Evolutionary conservation across 2,329 filamentous ascomycete genomes (phyloP).

Genomic region (Ceratocystis diversiconidia): DNA sequence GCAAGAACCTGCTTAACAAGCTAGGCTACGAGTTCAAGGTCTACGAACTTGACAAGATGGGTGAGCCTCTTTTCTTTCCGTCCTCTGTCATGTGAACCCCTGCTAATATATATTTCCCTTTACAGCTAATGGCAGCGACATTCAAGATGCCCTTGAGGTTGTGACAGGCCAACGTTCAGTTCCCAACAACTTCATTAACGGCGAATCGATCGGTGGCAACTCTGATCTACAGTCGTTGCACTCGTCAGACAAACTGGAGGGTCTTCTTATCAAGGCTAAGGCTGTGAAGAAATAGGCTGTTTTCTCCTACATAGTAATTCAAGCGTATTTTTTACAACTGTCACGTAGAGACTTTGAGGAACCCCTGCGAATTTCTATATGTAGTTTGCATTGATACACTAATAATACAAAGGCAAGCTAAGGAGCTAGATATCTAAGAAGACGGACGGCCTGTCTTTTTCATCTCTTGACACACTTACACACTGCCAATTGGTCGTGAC

Average conservation of each 20-base stretch:
- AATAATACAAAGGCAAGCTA: conserved; percentile 37
- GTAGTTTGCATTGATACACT: not conserved
- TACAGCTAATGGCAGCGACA: conserved; percentile 62
- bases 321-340: not conserved
- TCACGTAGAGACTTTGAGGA: not conserved
- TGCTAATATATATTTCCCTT: not conserved
- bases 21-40: conserved; percentile 57
- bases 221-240: conserved; percentile 61
- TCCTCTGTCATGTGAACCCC: not conserved
- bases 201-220: conserved; percentile 93
- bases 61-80: conserved; percentile 30
- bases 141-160: conserved; percentile 71
- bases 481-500: conserved; percentile 72
- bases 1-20: conserved; percentile 60
- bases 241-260: conserved; percentile 28
- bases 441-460: not conserved
- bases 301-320: conserved; percentile 12
- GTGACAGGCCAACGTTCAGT: conserved; percentile 78
- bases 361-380: conserved; percentile 20
- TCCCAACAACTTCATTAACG: conserved; percentile 84
- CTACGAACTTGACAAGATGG: conserved; percentile 73
- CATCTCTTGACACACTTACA: conserved; percentile 29
- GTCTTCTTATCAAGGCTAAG: conserved; percentile 30
- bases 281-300: conserved; percentile 30
- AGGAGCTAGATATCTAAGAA: conserved; percentile 24